Conservation (phyloP, 2,329 filamentous ascomycete species). For the Calycina herbarum region DNA sequence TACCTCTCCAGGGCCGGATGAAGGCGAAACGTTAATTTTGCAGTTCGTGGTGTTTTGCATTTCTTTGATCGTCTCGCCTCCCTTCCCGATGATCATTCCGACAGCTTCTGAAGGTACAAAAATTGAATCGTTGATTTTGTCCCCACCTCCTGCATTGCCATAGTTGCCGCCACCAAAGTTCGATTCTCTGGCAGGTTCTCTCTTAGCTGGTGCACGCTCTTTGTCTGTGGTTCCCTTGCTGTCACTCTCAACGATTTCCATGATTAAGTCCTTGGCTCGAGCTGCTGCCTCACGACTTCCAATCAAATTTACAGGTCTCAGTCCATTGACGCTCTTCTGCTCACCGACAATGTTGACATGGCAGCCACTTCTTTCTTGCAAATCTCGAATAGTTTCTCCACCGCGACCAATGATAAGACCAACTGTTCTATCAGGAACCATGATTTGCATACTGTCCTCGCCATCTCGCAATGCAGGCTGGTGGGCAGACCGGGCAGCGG, state of each 20-base stretch:
- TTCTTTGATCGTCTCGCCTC: constrained; percentile 89
- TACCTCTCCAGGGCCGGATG: constrained; percentile 72
- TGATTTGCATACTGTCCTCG: constrained; percentile 86
- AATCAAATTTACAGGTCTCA: constrained; percentile 88
- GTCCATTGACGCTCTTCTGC: constrained; percentile 86
- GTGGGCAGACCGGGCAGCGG: constrained; percentile 34
- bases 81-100: constrained; percentile 95
- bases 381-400: constrained; percentile 87
- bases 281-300: constrained; percentile 73
- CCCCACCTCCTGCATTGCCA: constrained; percentile 45
- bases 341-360: constrained; percentile 95
- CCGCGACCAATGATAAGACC: constrained; percentile 92
- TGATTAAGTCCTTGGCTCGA: constrained; percentile 80
- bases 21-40: constrained; percentile 91
- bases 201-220: constrained; percentile 40
- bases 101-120: constrained; percentile 87
- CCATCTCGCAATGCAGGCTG: constrained; percentile 66
- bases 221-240: constrained; percentile 51
- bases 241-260: constrained; percentile 93
- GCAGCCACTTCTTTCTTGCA: constrained; percentile 89
- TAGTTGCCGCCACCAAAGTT: constrained; percentile 43
- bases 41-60: constrained; percentile 87
- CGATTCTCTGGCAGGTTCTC: constrained; percentile 47
- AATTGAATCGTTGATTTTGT: constrained; percentile 80
- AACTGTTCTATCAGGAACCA: constrained; percentile 91